Conservation (phyloP, 768 basidiomycete genomes). For the Ramaria rubella region DNA sequence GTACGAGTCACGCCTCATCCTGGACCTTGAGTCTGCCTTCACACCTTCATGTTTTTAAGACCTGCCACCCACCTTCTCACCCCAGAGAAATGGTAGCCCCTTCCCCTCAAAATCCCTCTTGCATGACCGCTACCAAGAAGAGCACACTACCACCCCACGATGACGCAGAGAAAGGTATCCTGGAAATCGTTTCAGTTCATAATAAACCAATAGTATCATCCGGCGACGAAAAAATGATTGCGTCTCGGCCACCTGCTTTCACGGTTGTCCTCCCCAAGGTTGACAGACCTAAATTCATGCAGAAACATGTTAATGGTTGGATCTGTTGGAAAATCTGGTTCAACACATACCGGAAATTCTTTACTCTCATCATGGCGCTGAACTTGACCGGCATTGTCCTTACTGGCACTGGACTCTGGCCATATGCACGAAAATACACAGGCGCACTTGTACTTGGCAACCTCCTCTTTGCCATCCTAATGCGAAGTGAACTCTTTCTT, state of each 20-base stretch:
- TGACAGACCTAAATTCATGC: conserved; percentile 34
- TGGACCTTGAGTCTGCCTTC: too few relatives aligned
- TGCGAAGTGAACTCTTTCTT: conserved; percentile 79
- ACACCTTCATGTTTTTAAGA: too few relatives aligned
- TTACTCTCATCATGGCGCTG: conserved; percentile 49
- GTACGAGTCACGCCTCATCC: too few relatives aligned
- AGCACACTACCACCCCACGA: conserved; percentile 1
- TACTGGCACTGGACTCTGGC: conserved; percentile 58
- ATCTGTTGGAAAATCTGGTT: conserved; percentile 66
- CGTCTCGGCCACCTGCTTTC: not conserved
- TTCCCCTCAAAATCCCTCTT: too few relatives aligned
- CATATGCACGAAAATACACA: conserved; percentile 57
- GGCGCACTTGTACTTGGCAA: conserved; percentile 74
- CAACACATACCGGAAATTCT: conserved; percentile 78
- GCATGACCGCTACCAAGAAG: not conserved
- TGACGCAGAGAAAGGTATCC: conserved; percentile 6
- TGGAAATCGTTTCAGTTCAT: not conserved
- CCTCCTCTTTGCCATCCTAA: conserved; percentile 61
- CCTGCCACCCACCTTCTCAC: too few relatives aligned
- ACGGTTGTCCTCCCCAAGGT: not conserved
- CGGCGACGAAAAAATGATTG: not conserved
- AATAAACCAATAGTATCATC: not conserved
- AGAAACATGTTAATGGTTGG: conserved; percentile 54
- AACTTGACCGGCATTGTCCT: conserved; percentile 57
- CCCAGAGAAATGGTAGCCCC: too few relatives aligned